phyloP scores from a whole-genome alignment of 805 yeast genomes.

The Teunomyces funiuensis region DNA sequence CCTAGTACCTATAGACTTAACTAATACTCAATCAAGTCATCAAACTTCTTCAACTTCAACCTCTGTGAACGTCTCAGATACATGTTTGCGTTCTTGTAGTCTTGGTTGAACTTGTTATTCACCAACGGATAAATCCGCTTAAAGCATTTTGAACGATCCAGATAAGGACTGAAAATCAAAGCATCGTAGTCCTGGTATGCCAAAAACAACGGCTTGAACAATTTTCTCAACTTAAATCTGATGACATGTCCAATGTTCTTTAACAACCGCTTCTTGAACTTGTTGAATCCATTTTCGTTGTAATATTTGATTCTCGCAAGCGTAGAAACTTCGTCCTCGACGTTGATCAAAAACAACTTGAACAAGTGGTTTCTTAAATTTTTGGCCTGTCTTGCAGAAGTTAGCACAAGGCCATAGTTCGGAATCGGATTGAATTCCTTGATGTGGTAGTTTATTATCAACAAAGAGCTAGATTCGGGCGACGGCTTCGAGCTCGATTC shows the following conservation, averaged over 20 bases:
- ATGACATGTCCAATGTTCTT: conserved; percentile 29
- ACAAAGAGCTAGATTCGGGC: conserved; percentile 8
- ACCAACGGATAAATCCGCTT: conserved; percentile 35
- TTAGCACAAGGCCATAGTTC: conserved; percentile 28
- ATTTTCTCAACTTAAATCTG: conserved; percentile 25
- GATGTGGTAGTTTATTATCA: conserved; percentile 21
- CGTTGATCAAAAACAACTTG: conserved; percentile 36
- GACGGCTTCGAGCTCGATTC: conserved; percentile 16
- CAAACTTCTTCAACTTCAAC: conserved; percentile 11
- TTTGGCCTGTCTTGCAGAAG: conserved; percentile 21
- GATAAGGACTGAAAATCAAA: conserved; percentile 25
- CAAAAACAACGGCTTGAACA: conserved; percentile 15
- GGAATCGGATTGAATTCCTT: conserved; percentile 37
- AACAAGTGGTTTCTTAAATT: conserved; percentile 32
- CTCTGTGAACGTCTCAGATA: background rate
- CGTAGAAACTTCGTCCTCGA: conserved; percentile 38
- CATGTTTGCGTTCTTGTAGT: conserved; percentile 4
- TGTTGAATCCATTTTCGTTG: conserved; percentile 25
- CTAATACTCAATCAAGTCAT: conserved; percentile 8
- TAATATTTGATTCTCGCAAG: conserved; percentile 36
- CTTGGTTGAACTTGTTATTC: conserved; percentile 3
- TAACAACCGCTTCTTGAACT: conserved; percentile 27
- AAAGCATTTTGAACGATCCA: conserved; percentile 18
- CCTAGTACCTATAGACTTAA: background rate
- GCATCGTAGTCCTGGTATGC: conserved; percentile 21